Evolutionary conservation across 768 basidiomycete genomes (phyloP).

Genomic region (Lentinula detonsa): DNA sequence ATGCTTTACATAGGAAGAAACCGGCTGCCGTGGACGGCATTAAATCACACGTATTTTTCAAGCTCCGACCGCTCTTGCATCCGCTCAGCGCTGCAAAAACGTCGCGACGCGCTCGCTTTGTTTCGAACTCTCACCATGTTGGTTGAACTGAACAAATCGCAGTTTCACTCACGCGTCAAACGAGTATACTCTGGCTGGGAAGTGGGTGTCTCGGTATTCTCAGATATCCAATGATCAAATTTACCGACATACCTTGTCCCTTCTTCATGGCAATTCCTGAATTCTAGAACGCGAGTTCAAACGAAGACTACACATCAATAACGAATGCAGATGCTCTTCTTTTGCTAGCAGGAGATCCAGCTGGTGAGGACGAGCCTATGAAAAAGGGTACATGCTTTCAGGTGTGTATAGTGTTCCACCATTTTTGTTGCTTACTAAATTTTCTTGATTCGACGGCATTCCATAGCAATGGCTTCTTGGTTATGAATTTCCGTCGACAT

Average conservation of each 20-base stretch:
- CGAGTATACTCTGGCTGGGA: constrained; percentile 58
- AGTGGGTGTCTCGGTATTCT: constrained; percentile 29
- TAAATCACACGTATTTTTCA: not conserved
- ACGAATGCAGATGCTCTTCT: constrained; percentile 65
- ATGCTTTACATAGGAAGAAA: too few species aligned
- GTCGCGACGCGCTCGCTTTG: constrained; percentile 3
- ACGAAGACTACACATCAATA: constrained; percentile 68
- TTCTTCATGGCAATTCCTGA: constrained; percentile 9
- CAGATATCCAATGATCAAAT: constrained; percentile 8
- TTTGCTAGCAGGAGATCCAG: constrained; percentile 71
- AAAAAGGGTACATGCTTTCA: constrained; percentile 90
- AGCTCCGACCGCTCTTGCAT: not conserved
- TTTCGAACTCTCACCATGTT: constrained; percentile 36
- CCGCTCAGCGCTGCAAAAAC: not conserved
- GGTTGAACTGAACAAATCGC: constrained; percentile 65
- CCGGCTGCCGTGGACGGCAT: not conserved
- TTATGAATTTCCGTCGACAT: constrained; percentile 95
- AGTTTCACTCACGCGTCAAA: constrained; percentile 52
- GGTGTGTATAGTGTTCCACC: constrained; percentile 36
- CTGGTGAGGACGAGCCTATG: constrained; percentile 83
- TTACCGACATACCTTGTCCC: not conserved
- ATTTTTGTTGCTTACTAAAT: constrained; percentile 3
- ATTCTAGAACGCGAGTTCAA: constrained; percentile 53
- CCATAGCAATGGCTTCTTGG: constrained; percentile 91
- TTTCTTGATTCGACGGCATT: constrained; percentile 11